Conservation (phyloP, 192 early-diverging fungal species). For the Umbelopsis vinacea region DNA sequence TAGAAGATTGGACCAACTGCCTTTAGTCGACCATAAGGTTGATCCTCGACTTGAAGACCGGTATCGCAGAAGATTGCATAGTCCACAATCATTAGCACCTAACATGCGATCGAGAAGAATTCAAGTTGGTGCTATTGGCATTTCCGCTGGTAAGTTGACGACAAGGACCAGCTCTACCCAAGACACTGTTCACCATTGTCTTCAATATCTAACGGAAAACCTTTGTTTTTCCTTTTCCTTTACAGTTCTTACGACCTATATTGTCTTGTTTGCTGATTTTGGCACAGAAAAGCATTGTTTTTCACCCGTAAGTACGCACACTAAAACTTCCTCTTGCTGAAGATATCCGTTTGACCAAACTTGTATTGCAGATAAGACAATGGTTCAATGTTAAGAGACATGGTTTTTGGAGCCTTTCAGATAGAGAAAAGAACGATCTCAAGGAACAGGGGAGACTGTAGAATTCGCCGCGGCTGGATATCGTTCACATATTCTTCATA, state of each 20-base stretch:
- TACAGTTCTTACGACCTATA: constrained; percentile 33
- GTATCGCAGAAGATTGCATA: constrained; percentile 15
- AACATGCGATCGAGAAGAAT: constrained; percentile 17
- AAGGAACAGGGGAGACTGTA: constrained; percentile 35
- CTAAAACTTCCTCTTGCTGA: not conserved
- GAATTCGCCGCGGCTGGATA: not conserved
- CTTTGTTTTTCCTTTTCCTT: too few relatives aligned
- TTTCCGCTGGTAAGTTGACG: constrained; percentile 6
- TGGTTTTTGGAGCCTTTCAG: constrained; percentile 31
- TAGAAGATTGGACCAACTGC: constrained; percentile 8
- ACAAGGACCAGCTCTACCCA: not conserved
- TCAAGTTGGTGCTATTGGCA: constrained; percentile 1
- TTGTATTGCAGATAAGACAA: constrained; percentile 26
- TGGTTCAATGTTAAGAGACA: constrained; percentile 36
- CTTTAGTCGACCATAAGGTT: constrained; percentile 9
- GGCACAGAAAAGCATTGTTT: constrained; percentile 37
- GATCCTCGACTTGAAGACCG: constrained; percentile 17
- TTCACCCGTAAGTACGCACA: constrained; percentile 24
- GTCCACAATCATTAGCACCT: constrained; percentile 12
- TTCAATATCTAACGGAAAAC: not conserved
- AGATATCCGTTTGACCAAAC: not conserved
- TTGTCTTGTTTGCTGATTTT: constrained; percentile 42
- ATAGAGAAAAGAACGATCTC: constrained; percentile 31
- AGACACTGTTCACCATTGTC: not conserved
- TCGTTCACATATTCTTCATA: too few relatives aligned